Evolutionary conservation across 1,284 basidiomycete genomes (phyloP), one percentile per base, ranked within the genome.

Genomic region (Apiotrichum mycotoxinovorans): DNA sequence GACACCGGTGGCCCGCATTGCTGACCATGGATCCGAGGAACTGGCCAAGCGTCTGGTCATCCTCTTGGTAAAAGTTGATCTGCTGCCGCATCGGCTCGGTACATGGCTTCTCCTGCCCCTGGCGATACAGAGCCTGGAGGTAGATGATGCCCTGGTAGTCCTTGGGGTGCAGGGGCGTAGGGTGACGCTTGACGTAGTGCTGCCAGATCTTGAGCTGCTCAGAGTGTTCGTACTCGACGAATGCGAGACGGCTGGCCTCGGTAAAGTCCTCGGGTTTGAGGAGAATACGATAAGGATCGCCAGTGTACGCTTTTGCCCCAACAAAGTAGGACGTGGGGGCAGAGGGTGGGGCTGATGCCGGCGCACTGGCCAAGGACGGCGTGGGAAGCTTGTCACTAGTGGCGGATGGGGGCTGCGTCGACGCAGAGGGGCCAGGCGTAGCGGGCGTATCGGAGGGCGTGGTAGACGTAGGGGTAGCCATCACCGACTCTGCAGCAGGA

Each of bases 31-130:
- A 51, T 53, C 94, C 91, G 61, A 98, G 87, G 77, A 88, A 96
- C 70, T 93, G 90, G 0, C 92, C 92, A 5, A 98, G 82, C 1
- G 95, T 93, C 72, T 85, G 85, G 73, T 98, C 95, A 62, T 91
- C 90, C 57, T 90, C 85, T 48, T 92, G 89, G 70, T 98, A 98
- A 76, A 95, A 98, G 26, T 85, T 87, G 78, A 90, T 84, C 58
- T 87, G 86, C 35, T 83, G 82, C 45, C 94, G 73, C 51, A 25
- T 62, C 11, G 79, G 79, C 42, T 77, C 80, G 7, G 75, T 71
- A 67, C 79, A 83, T 18, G 79, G 78, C 51, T 79, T 78, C 42
- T 76, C 75, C 3, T 73, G 71, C 2, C 76, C 74, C 52, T 78
- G 75, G 40, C 71, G 71, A 17, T 72, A 70, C 12, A 72, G 59